These are phyloP conservation scores for Leccinum arenicola DNA, from an alignment of 768 basidiomycete species.

Conservation along the genomic window DNA sequence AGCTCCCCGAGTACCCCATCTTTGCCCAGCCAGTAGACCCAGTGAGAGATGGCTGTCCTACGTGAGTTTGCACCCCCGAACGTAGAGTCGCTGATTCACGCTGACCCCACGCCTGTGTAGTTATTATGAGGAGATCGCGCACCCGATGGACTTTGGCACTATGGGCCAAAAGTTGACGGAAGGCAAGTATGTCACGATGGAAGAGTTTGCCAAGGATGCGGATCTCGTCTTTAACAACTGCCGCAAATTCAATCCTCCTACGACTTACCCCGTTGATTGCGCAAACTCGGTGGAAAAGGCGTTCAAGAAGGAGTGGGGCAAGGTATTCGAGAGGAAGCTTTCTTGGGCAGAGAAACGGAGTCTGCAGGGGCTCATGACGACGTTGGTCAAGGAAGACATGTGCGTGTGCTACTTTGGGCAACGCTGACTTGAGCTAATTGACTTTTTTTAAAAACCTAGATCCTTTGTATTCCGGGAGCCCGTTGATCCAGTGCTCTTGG, in stretches of 20 bases:
- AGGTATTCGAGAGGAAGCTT: constrained; percentile 68
- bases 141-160: constrained; percentile 94
- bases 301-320: constrained; percentile 87
- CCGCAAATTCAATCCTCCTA: constrained; percentile 86
- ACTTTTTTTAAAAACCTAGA: constrained; percentile 33
- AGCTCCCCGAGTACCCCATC: constrained; percentile 63
- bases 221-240: constrained; percentile 88
- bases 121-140: constrained; percentile 86
- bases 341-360: constrained; percentile 78
- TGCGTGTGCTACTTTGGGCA: constrained; percentile 32
- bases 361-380: constrained; percentile 66
- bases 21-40: constrained; percentile 87
- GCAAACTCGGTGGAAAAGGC: constrained; percentile 71
- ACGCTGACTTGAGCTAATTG: background rate
- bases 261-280: constrained; percentile 68
- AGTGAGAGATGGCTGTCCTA: constrained; percentile 79
- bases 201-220: constrained; percentile 74
- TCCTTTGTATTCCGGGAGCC: constrained; percentile 79
- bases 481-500: constrained; percentile 82
- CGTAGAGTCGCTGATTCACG: background rate
- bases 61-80: constrained; percentile 49
- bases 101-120: constrained; percentile 38
- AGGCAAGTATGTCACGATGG: constrained; percentile 75
- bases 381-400: constrained; percentile 66
- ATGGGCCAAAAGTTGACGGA: constrained; percentile 65